A percentile compares a stretch with the other conserved stretches of the same genome.
phyloP scores from a whole-genome alignment of 495 filamentous ascomycete genomes.

The Trypethelium eluteriae region DNA sequence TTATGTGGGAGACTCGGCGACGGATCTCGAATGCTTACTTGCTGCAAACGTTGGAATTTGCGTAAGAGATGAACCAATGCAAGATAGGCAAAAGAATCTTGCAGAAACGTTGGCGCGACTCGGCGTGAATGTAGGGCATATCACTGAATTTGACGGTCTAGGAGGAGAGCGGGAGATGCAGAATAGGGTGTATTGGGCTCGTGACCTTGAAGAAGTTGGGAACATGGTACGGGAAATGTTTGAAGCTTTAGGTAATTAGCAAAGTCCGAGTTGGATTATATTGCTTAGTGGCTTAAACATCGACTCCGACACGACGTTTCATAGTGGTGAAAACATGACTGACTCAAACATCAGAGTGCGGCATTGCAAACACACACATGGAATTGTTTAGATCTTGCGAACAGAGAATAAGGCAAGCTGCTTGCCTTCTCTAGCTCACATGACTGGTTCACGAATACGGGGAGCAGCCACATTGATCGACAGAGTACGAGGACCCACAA shows the following conservation, averaged over 20 bases:
- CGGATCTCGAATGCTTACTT: constrained; percentile 33
- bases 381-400: too few relatives aligned
- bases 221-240: background rate
- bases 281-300: too few relatives aligned
- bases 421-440: too few relatives aligned
- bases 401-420: too few relatives aligned
- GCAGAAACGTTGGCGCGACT: constrained; percentile 25
- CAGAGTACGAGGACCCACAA: background rate
- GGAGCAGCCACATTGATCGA: background rate
- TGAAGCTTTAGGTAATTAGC: too few relatives aligned
- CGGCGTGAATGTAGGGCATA: constrained; percentile 13
- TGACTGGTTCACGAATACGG: too few relatives aligned
- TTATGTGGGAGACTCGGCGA: constrained; percentile 35
- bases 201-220: constrained; percentile 12
- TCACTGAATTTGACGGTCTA: background rate
- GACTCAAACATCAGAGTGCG: too few relatives aligned
- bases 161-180: background rate
- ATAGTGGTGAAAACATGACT: too few relatives aligned
- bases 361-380: too few relatives aligned
- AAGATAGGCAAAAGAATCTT: constrained; percentile 21
- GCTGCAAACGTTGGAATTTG: constrained; percentile 33
- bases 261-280: too few relatives aligned
- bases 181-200: constrained; percentile 8
- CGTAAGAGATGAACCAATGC: constrained; percentile 28
- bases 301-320: too few relatives aligned